A percentile compares a stretch with the other conserved stretches of the same genome.
phyloP scores from a whole-genome alignment of 495 filamentous ascomycete genomes.

The Thermothielavioides terrestris region DNA sequence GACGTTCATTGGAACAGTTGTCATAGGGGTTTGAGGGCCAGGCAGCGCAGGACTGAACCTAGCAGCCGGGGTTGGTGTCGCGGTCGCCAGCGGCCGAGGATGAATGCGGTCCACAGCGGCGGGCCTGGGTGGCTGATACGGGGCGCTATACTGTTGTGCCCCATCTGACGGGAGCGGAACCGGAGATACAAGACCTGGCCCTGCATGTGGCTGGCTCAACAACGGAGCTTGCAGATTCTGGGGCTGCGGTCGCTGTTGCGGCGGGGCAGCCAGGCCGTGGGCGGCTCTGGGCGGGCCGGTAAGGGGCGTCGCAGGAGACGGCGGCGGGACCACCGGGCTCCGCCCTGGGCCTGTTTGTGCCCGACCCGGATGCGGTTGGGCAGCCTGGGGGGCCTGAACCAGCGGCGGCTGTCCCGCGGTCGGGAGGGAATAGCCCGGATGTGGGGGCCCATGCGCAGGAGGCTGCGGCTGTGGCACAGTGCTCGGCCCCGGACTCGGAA shows the following conservation, averaged over 20 bases:
- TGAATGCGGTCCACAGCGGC: conserved; percentile 20
- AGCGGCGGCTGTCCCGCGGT: conserved; percentile 5
- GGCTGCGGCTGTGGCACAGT: conserved; percentile 4
- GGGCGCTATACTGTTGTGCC: conserved; percentile 30
- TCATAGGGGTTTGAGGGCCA: conserved; percentile 16
- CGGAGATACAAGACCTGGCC: conserved; percentile 5
- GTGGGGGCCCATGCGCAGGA: conserved; percentile 14
- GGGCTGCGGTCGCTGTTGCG: conserved; percentile 18
- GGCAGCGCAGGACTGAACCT: conserved; percentile 12
- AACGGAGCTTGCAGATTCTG: conserved; percentile 18
- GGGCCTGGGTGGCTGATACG: conserved; percentile 32
- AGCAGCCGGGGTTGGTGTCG: conserved; percentile 15
- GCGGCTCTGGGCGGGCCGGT: conserved; percentile 9
- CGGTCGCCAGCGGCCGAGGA: conserved; percentile 5
- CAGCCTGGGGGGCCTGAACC: conserved; percentile 3
- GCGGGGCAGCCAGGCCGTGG: conserved; percentile 15
- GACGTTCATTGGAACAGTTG: conserved; percentile 6
- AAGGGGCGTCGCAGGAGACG: conserved; percentile 23
- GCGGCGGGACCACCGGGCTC: conserved; percentile 12
- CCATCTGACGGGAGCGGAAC: conserved; percentile 13
- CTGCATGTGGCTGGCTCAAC: conserved; percentile 16
- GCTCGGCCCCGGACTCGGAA: conserved; percentile 1
- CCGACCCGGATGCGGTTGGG: conserved; percentile 4
- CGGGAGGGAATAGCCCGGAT: conserved; percentile 9
- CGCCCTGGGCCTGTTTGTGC: conserved; percentile 9